Conservation (phyloP, 2,329 filamentous ascomycete genomes). For the Aspergillus sojae region DNA sequence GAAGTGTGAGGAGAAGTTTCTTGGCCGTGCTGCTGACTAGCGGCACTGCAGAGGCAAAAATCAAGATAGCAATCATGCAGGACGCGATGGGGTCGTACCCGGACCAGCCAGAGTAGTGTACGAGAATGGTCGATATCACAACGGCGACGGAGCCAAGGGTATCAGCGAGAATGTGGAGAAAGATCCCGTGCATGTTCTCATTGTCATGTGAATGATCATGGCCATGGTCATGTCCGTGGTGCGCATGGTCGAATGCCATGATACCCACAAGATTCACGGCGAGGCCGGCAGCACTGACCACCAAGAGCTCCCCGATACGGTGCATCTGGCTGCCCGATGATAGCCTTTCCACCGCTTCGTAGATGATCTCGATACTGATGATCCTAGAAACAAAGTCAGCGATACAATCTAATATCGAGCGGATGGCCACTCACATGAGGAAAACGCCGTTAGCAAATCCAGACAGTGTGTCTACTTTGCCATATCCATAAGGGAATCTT, state of each 20-base stretch:
- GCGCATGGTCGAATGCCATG: constrained; percentile 74
- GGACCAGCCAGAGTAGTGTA: constrained; percentile 84
- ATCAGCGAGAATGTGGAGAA: constrained; percentile 91
- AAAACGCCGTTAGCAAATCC: constrained; percentile 97
- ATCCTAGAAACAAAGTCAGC: constrained; percentile 58
- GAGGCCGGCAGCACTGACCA: constrained; percentile 84
- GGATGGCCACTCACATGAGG: constrained; percentile 65
- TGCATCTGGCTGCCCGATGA: constrained; percentile 82
- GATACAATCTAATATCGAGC: neutral
- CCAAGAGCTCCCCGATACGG: constrained; percentile 79
- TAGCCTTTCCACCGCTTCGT: constrained; percentile 87
- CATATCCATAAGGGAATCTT: constrained; percentile 90
- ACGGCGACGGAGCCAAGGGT: constrained; percentile 93
- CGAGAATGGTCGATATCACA: constrained; percentile 85
- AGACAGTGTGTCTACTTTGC: constrained; percentile 93
- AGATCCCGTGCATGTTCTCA: constrained; percentile 98
- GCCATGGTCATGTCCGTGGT: constrained; percentile 53
- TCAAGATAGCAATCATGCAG: constrained; percentile 88
- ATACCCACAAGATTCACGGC: constrained; percentile 92
- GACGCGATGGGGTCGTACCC: constrained; percentile 95
- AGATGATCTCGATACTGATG: constrained; percentile 93
- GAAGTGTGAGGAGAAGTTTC: constrained; percentile 79
- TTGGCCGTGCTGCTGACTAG: constrained; percentile 83
- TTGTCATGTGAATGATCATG: constrained; percentile 68
- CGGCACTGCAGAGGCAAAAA: constrained; percentile 88